Conservation (phyloP, 2,329 filamentous ascomycete species). For the Nigrograna mackinnonii region DNA sequence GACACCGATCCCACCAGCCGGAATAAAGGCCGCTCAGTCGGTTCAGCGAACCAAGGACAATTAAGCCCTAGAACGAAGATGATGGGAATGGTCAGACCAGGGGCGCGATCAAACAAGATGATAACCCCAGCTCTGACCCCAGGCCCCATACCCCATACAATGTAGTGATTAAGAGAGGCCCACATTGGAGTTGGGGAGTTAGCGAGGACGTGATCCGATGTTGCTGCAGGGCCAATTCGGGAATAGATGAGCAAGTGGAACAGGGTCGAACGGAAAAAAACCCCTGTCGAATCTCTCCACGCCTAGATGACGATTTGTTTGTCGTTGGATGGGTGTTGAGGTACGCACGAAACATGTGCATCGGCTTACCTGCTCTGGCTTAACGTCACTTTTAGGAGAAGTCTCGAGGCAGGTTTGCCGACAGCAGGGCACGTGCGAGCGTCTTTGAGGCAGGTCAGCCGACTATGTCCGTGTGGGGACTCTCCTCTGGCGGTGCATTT, state of each 20-base stretch:
- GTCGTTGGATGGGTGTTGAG: too few species aligned
- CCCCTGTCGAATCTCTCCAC: neutral
- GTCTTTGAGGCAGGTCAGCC: neutral
- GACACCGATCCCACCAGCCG: too few species aligned
- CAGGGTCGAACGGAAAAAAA: neutral
- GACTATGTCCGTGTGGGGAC: too few species aligned
- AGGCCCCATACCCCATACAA: too few species aligned
- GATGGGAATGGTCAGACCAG: too few species aligned
- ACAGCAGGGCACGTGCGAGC: neutral
- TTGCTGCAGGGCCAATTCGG: neutral
- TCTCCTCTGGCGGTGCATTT: too few species aligned
- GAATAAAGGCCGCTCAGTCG: too few species aligned
- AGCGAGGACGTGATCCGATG: neutral
- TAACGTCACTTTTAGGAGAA: neutral
- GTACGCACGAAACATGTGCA: neutral
- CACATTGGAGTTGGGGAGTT: neutral
- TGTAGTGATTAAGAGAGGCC: too few species aligned
- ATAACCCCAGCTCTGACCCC: too few species aligned
- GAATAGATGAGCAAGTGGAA: neutral
- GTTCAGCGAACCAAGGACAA: too few species aligned
- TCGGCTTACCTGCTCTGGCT: constrained; percentile 1
- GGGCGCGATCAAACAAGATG: too few species aligned
- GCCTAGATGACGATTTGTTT: constrained; percentile 1
- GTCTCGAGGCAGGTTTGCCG: constrained; percentile 5
- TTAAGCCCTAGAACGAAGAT: too few species aligned